A percentile compares a stretch with the other conserved stretches of the same genome.
phyloP scores from a whole-genome alignment of 768 basidiomycete genomes.

The Infundibulicybe gibba region DNA sequence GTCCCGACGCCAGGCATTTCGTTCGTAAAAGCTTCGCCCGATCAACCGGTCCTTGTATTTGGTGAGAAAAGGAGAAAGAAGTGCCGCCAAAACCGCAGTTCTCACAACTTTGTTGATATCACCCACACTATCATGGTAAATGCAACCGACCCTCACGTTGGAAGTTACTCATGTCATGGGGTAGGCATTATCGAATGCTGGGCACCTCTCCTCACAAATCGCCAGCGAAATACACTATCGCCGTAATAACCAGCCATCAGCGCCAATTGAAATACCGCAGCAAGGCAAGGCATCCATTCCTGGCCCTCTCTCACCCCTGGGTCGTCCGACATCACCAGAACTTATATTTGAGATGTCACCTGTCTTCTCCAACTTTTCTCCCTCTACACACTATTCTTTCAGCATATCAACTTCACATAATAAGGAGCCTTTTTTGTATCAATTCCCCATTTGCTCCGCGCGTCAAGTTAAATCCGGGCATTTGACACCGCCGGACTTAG shows the following conservation, averaged over 20 bases:
- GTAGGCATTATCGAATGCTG: constrained; percentile 7
- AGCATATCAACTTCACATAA: constrained; percentile 15
- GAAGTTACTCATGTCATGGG: not conserved
- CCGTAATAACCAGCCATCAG: constrained; percentile 24
- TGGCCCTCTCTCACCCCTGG: constrained; percentile 23
- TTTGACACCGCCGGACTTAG: not conserved
- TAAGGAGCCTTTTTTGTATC: constrained; percentile 36
- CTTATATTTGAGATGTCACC: constrained; percentile 56
- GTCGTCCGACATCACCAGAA: constrained; percentile 36
- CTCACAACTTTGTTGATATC: not conserved
- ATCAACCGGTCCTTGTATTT: too few species aligned
- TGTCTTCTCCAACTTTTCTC: constrained; percentile 22
- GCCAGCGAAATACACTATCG: constrained; percentile 5
- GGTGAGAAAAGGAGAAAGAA: too few species aligned
- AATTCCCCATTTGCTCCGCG: constrained; percentile 27
- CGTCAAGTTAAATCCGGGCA: constrained; percentile 7
- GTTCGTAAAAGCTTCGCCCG: too few species aligned
- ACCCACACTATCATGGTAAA: constrained; percentile 5
- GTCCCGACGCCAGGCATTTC: too few species aligned
- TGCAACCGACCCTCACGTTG: constrained; percentile 2
- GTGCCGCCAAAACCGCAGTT: not conserved
- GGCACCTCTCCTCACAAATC: constrained; percentile 5
- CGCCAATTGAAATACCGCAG: constrained; percentile 44
- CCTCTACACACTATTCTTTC: constrained; percentile 13
- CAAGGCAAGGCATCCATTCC: constrained; percentile 20